Evolutionary conservation across 345 rosid species (phyloP), one percentile per base, ranked within the genome.

Genomic region (Corchorus olitorius): DNA sequence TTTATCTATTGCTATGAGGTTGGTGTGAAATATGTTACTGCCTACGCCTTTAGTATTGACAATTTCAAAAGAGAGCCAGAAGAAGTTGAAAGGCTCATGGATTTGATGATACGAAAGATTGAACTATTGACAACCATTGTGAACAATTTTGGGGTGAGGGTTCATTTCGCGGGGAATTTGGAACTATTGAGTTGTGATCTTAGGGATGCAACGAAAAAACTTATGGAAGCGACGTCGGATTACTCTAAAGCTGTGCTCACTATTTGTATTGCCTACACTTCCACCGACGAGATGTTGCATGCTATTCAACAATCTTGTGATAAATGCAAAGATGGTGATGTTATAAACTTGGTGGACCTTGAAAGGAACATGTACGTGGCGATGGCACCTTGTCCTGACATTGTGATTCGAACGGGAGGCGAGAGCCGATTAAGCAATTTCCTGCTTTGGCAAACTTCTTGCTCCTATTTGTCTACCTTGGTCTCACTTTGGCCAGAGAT

Each of bases 21-120:
- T 50, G 88, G 88, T 33, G 83, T 89, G 41, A 85, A 79, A 52
- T 83, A 84, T 52, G 75, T 85, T 33, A 84, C 90, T 2, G 70
- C 80, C 56, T 89, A 86, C 64, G 89, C 90, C 75, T 87, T 87
- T 69, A 87, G 90, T 83, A 87, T 87, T 16, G 88, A 87, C 56
- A 89, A 87, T 74, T 87, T 89, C 69, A 89, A 83, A 72, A 74
- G 89, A 72, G 60, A 53, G 50, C 90, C 85, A 2, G 83, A 86
- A 52, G 88, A 86, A 71, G 89, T 89, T 37, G 75, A 83, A 56
- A 48, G 54, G 14, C 73, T 89, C 17, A 83, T 89, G 93, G 80
- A 86, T 52, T 73, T 84, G 20, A 72, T 87, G 80, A 17, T 86
- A 45, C 83, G 80, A 60, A 89, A 87, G 76, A 80, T 80, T 5